Base-by-base conservation (phyloP, 2,329 filamentous ascomycete species). In the Monosporascus sp. region DNA sequence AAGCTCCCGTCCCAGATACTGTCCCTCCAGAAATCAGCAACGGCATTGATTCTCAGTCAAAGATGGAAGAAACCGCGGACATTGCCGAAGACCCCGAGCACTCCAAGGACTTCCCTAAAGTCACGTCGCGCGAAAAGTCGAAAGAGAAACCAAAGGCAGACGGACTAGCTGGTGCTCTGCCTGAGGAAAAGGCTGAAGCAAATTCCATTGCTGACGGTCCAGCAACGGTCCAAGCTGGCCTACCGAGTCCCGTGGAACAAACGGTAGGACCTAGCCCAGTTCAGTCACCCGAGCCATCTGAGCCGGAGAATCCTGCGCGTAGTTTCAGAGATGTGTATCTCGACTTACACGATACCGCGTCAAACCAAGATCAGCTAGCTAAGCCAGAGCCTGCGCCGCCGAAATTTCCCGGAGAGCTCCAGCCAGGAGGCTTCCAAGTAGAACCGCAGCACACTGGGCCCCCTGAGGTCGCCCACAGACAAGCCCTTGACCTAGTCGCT, bases 51-150 rank as follows among this genome's bases (percentile, higher is more conserved):
- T 45, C 27, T 36, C 50, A 57, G 44, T 36, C 50, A 3, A 51
- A 44, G 19, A 37, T 37, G 16, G 53, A 54, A 57, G 40, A 52
- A 27, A 49, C 54, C 9, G 19, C 6, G 46, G 38, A 45, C 22
- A 20, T 22, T 31, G 26, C 26, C 9, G 26, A 52, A 45, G 51
- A 55, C 34, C 50, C 48, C 46, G 54, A 52, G 7, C 41, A 37
- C 7, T 24, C 27, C 16, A 52, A 52, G 40, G 44, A 56, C 16
- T 46, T 45, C 38, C n/a, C 56, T 16, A 59, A 67, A 43, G 34
- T 47, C 20, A 7, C 55, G 17, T 48, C 56, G 52, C 50, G 43
- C 53, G 38, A 41, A 41, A 8, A 3, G 38, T 19, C 17, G 19
- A 41, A 41, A 20, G 38, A 19, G 38, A 41, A 20, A 7, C 17